Evolutionary conservation across 768 basidiomycete genomes (phyloP).

Genomic region (Leccinum rimulosum): DNA sequence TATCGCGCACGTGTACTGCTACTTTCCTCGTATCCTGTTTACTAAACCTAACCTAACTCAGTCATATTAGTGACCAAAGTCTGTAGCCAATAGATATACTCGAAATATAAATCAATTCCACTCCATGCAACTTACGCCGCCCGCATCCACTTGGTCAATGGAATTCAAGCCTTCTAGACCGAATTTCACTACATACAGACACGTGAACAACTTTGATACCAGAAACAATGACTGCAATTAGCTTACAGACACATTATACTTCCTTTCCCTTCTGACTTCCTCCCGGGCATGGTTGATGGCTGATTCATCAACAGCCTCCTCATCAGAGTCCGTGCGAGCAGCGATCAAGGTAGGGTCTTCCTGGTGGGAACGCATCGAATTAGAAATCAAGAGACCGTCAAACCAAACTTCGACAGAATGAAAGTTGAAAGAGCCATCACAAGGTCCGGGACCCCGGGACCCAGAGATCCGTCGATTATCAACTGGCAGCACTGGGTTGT

Average conservation of each 20-base stretch:
- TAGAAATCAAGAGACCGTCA: not conserved
- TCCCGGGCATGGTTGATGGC: not conserved
- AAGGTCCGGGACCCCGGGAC: not conserved
- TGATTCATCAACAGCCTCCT: not conserved
- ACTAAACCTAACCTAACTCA: too few relatives aligned
- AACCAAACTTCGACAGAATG: not conserved
- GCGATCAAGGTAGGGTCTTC: not conserved
- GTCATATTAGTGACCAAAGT: not conserved
- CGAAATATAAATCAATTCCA: not conserved
- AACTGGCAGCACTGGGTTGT: not conserved
- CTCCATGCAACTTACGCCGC: not conserved
- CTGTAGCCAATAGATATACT: conserved; percentile 6
- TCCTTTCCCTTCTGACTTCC: not conserved
- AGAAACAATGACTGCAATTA: too few relatives aligned
- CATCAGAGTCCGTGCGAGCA: not conserved
- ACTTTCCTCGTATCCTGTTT: not conserved
- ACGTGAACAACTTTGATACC: too few relatives aligned
- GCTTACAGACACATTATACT: too few relatives aligned
- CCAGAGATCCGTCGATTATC: not conserved
- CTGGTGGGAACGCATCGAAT: not conserved
- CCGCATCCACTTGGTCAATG: too few relatives aligned
- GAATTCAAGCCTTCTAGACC: too few relatives aligned
- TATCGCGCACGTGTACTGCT: not conserved
- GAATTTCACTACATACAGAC: too few relatives aligned
- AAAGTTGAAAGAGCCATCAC: not conserved